Conservation (phyloP, 2,329 filamentous ascomycete species). For the Leptosphaerulina australis region DNA sequence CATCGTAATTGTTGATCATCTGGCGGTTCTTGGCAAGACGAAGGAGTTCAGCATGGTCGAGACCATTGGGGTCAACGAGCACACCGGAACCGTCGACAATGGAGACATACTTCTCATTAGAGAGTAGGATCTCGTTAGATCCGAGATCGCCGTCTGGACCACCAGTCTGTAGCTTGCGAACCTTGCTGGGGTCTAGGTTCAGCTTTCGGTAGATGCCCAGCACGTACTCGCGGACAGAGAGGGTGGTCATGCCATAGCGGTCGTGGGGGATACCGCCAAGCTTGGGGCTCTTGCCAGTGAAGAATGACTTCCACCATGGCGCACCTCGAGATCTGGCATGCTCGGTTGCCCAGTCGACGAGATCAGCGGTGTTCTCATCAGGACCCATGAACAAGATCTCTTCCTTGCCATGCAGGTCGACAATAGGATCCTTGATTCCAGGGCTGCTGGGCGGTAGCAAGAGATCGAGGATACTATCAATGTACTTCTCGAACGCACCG, state of each 20-base stretch:
- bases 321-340: slow-evolving; percentile 87
- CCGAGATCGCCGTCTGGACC: slow-evolving; percentile 96
- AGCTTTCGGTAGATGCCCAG: slow-evolving; percentile 97
- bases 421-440: slow-evolving; percentile 98
- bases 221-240: slow-evolving; percentile 95
- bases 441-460: slow-evolving; percentile 87
- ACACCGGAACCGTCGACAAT: slow-evolving; percentile 98
- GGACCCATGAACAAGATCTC: slow-evolving; percentile 99
- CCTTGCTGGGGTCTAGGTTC: slow-evolving; percentile 80
- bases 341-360: slow-evolving; percentile 98
- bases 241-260: slow-evolving; percentile 93
- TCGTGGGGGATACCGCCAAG: slow-evolving; percentile 97
- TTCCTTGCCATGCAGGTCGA: slow-evolving; percentile 91
- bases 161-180: slow-evolving; percentile 96
- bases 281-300: slow-evolving; percentile 96
- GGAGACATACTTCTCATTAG: slow-evolving; percentile 92
- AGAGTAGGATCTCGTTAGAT: slow-evolving; percentile 95
- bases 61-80: slow-evolving; percentile 86
- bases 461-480: slow-evolving; percentile 96
- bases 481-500: slow-evolving; percentile 99
- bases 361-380: slow-evolving; percentile 96
- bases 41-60: slow-evolving; percentile 81
- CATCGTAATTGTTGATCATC: slow-evolving; percentile 90
- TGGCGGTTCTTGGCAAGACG: slow-evolving; percentile 83
- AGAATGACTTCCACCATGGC: slow-evolving; percentile 99